phyloP scores from a whole-genome alignment of 352 stramenopile genomes.

The Pythium folliculosum region DNA sequence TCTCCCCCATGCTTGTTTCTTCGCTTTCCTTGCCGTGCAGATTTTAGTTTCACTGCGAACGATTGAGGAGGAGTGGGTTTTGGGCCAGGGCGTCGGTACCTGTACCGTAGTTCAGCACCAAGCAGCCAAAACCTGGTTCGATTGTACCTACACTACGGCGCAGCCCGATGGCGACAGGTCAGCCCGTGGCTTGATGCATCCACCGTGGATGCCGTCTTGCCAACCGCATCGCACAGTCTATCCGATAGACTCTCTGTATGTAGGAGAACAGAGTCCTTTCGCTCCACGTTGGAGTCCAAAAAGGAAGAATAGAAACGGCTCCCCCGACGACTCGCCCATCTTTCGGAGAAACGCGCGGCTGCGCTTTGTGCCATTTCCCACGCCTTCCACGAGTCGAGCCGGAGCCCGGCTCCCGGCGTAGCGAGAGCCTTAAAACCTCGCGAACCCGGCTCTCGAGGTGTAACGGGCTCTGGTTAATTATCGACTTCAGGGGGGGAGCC shows the following conservation, averaged over 20 bases:
- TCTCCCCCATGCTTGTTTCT: too few species aligned
- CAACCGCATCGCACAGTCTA: neutral
- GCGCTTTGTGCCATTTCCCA: neutral
- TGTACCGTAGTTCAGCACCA: neutral
- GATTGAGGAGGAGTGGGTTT: too few species aligned
- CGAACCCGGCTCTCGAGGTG: neutral
- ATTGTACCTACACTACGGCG: neutral
- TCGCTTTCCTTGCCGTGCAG: neutral
- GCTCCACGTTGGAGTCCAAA: neutral
- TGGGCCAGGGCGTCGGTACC: too few species aligned
- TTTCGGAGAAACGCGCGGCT: slow-evolving; percentile 4
- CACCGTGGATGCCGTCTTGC: neutral
- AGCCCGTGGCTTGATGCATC: neutral
- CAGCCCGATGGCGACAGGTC: neutral
- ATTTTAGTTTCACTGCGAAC: too few species aligned
- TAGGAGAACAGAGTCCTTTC: neutral
- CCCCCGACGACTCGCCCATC: slow-evolving; percentile 1
- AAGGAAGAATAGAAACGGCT: slow-evolving; percentile 1
- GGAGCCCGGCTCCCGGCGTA: neutral
- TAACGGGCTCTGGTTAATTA: neutral
- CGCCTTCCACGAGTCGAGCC: neutral
- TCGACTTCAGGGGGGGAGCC: too few species aligned
- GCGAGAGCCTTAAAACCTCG: slow-evolving; percentile 1
- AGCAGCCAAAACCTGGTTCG: neutral
- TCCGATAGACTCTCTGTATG: too few species aligned